A percentile compares a stretch with the other conserved stretches of the same genome.
These are phyloP conservation scores for Botrytis pseudocinerea DNA, from an alignment of 2,329 filamentous ascomycete species.

Conservation along the genomic window DNA sequence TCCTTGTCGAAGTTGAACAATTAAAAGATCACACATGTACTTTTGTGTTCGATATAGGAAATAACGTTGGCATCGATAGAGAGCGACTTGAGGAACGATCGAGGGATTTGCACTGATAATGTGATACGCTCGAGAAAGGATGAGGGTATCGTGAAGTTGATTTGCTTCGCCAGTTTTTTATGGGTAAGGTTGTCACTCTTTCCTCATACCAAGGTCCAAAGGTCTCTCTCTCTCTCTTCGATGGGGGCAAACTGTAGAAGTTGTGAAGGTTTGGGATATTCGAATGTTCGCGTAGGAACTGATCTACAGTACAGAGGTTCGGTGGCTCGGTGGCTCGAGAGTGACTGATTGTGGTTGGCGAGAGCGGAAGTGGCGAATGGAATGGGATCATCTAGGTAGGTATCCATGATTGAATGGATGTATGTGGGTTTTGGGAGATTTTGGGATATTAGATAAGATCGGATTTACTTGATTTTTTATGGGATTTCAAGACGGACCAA, in stretches of 20 bases:
- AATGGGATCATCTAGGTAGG: background rate
- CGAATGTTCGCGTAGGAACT: constrained; percentile 2
- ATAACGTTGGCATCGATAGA: background rate
- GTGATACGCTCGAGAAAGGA: background rate
- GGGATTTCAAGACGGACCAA: background rate
- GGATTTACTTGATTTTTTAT: background rate
- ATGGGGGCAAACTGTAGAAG: background rate
- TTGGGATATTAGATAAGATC: constrained; percentile 12
- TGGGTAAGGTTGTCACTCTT: background rate
- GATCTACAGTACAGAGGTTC: constrained; percentile 2
- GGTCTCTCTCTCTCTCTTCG: background rate
- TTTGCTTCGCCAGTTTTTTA: background rate
- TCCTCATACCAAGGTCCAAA: background rate
- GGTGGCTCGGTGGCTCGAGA: background rate
- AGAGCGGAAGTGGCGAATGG: constrained; percentile 18
- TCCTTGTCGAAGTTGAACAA: background rate
- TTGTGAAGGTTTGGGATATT: background rate
- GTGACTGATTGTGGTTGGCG: background rate
- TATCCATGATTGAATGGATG: constrained; percentile 3
- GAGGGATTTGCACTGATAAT: background rate
- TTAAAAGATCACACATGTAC: background rate
- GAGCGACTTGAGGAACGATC: background rate
- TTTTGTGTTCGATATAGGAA: background rate
- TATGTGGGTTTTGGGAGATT: background rate
- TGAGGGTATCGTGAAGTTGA: background rate